Conservation (phyloP, 169 alveolate species). For the Cytauxzoon felis region DNA sequence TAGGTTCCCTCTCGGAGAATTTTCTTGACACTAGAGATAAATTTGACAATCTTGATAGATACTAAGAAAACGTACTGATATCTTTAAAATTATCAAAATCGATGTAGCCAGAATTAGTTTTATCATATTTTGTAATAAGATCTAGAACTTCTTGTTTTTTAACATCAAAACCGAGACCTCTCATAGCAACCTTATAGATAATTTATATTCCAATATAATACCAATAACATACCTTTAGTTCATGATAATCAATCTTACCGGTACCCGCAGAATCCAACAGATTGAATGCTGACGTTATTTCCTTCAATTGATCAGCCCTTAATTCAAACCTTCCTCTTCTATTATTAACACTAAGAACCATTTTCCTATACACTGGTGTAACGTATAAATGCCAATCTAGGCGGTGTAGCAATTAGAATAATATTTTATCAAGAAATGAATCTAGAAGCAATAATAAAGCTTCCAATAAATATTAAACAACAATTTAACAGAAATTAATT, state of each 20-base stretch:
- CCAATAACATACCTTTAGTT: slow-evolving; percentile 84
- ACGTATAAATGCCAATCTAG: no score
- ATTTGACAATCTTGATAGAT: neutral
- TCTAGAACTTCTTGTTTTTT: slow-evolving; percentile 92
- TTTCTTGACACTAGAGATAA: slow-evolving; percentile 79
- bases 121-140: slow-evolving; percentile 83
- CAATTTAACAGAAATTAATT: no score
- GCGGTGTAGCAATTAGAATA: no score
- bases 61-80: slow-evolving; percentile 59
- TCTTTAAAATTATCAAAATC: slow-evolving; percentile 79
- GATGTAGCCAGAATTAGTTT: slow-evolving; percentile 75
- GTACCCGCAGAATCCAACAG: slow-evolving; percentile 95
- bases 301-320: slow-evolving; percentile 77
- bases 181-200: slow-evolving; percentile 91
- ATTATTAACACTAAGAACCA: slow-evolving; percentile 4
- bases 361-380: no score
- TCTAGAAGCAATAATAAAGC: no score
- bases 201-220: neutral
- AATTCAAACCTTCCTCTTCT: slow-evolving; percentile 65
- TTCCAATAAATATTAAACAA: no score
- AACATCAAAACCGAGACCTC: slow-evolving; percentile 97
- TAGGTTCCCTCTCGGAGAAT: slow-evolving; percentile 90
- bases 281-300: slow-evolving; percentile 97
- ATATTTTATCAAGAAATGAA: no score
- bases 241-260: slow-evolving; percentile 93